These are phyloP conservation scores for Suhomyces bribrorum DNA, from an alignment of 1,139 yeast genomes.

Conservation along the genomic window DNA sequence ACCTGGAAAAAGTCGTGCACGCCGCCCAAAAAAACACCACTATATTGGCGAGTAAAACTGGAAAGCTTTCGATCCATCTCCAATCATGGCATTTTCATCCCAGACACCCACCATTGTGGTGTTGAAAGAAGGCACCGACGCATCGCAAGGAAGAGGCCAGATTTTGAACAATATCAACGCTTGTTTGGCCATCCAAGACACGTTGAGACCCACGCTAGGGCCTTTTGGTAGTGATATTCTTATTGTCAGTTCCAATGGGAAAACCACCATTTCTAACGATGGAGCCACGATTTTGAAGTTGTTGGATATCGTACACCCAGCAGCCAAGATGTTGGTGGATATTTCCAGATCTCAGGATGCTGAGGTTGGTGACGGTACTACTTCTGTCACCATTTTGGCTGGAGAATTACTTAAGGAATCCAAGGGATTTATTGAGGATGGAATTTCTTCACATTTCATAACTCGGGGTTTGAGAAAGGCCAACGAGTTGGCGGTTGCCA, in stretches of 20 bases:
- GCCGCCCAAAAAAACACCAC: constrained; percentile 7
- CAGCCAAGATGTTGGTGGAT: constrained; percentile 93
- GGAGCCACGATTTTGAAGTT: constrained; percentile 95
- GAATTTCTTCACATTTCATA: constrained; percentile 86
- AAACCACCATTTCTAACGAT: constrained; percentile 93
- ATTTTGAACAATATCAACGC: constrained; percentile 94
- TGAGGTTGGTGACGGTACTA: constrained; percentile 99
- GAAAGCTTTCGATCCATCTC: constrained; percentile 1
- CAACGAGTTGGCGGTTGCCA: constrained; percentile 70
- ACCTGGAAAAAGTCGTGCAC: constrained; percentile 8
- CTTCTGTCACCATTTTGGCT: constrained; percentile 90
- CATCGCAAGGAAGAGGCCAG: constrained; percentile 96
- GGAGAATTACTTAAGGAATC: constrained; percentile 94
- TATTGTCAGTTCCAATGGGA: constrained; percentile 79
- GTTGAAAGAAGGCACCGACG: constrained; percentile 94
- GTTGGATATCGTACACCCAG: constrained; percentile 96
- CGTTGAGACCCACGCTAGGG: constrained; percentile 91
- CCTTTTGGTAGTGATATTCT: constrained; percentile 96
- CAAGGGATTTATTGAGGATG: constrained; percentile 89
- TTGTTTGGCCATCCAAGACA: constrained; percentile 94
- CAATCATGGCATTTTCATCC: constrained; percentile 76
- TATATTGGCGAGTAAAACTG: constrained; percentile 6
- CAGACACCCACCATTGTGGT: constrained; percentile 98
- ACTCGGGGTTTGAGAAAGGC: constrained; percentile 88
- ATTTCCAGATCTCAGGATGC: constrained; percentile 97